Evolutionary conservation across 768 basidiomycete species (phyloP).

Genomic region (Leccinellum rugosiceps): DNA sequence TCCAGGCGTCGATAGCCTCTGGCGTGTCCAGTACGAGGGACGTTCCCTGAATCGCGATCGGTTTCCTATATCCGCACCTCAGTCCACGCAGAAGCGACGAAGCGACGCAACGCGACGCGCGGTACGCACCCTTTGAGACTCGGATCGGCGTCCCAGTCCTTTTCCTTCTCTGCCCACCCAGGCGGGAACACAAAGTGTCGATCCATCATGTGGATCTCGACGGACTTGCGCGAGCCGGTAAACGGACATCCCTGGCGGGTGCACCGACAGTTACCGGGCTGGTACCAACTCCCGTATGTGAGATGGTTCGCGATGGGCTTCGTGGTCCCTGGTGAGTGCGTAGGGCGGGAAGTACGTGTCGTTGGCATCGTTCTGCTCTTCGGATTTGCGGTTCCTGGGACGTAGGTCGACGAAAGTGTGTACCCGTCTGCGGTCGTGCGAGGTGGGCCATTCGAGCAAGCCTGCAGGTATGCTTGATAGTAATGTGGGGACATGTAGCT

Average conservation of each 20-base stretch:
- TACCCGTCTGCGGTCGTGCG: slow-evolving; percentile 35
- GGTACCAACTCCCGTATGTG: slow-evolving; percentile 50
- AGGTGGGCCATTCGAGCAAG: slow-evolving; percentile 15
- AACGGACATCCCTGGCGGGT: slow-evolving; percentile 64
- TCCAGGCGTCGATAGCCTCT: slow-evolving; percentile 81
- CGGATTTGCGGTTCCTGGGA: slow-evolving; percentile 14
- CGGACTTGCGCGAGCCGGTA: slow-evolving; percentile 62
- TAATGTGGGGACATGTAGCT: slow-evolving; percentile 46
- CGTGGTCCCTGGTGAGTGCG: slow-evolving; percentile 1
- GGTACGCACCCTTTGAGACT: slow-evolving; percentile 66
- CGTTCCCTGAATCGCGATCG: slow-evolving; percentile 76
- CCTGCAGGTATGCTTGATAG: slow-evolving; percentile 51
- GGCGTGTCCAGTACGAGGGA: slow-evolving; percentile 73
- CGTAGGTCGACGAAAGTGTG: slow-evolving; percentile 38
- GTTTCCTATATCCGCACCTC: slow-evolving; percentile 48
- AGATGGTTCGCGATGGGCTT: slow-evolving; percentile 18
- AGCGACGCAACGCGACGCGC: no score
- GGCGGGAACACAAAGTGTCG: slow-evolving; percentile 81
- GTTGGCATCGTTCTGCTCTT: neutral
- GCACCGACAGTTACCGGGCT: slow-evolving; percentile 59
- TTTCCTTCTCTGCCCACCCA: slow-evolving; percentile 60
- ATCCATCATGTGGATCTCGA: slow-evolving; percentile 86
- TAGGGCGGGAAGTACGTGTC: neutral
- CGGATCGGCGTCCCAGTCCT: slow-evolving; percentile 81
- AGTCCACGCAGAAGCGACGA: neutral